Base-by-base conservation (phyloP, 106 monocot species). In the Posidonia australis region DNA sequence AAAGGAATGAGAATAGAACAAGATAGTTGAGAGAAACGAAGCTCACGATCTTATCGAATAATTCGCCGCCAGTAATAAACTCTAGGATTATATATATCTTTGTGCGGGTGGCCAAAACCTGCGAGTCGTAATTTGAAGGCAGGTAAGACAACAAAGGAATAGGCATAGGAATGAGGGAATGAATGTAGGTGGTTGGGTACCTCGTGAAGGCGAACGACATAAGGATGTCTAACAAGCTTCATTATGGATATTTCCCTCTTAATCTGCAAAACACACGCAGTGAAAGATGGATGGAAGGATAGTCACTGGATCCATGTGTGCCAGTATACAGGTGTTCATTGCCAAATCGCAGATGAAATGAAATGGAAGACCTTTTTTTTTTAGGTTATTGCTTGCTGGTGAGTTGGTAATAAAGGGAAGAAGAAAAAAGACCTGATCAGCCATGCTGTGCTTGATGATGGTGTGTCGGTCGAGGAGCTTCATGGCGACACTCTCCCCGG, bases 31-130 rank as follows among this genome's bases (percentile, higher is more conserved):
- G 60, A 21, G 5, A 42, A 16, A n/a, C 5, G 54, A 24, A 7
- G 14, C 88, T 82, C 65, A 94, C 93, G 73, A 96, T 96, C 72
- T 96, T 90, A 75, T 90, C 94, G 67, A 96, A 96, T 46, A 96
- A 72, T 75, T 90, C 90, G 26, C 94, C 94, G 0, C 87, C 94
- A 13, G 94, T 96, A 46, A 96, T 87, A 71, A 82, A 96, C 64
- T 96, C 94, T 41, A 96, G 66, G 25, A 96, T 84, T 65, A 96
- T 96, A 64, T 87, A 96, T 52, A 96, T 96, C 82, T 90, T 96
- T 47, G 82, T 82, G 18, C 90, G 79, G 61, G 82, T 90, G 27
- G 94, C 94, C 70, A 96, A 70, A n/a, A 90, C n/a, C n/a, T n/a
- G n/a, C n/a, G n/a, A n/a, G n/a, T n/a, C n/a, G n/a, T n/a, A n/a